phyloP scores from a whole-genome alignment of 805 yeast species.

The Barnettozyma vustinii region DNA sequence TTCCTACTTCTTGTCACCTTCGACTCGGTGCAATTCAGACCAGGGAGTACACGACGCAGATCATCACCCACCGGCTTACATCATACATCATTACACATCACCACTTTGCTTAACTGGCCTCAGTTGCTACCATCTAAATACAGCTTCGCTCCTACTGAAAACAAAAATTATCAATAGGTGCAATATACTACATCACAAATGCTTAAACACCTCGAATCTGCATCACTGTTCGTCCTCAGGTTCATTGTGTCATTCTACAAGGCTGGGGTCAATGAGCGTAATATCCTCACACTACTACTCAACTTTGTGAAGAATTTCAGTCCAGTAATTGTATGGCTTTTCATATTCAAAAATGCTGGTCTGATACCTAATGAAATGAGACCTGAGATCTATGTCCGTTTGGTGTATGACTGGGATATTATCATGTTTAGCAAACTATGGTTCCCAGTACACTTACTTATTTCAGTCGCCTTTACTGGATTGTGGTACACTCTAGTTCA shows the following conservation, averaged over 20 bases:
- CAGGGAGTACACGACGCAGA: too few relatives aligned
- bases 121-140: too few relatives aligned
- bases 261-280: constrained; percentile 30
- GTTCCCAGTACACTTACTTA: constrained; percentile 17
- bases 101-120: too few relatives aligned
- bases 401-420: constrained; percentile 39
- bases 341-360: constrained; percentile 55
- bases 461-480: constrained; percentile 11
- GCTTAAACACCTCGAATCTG: not conserved
- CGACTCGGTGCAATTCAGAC: too few relatives aligned
- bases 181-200: not conserved
- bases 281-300: constrained; percentile 32
- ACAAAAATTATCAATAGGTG: too few relatives aligned
- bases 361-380: constrained; percentile 47
- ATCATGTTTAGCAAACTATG: constrained; percentile 29
- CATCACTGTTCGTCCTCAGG: not conserved
- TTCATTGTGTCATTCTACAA: constrained; percentile 7
- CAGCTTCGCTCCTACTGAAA: too few relatives aligned
- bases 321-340: constrained; percentile 50
- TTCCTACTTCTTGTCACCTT: too few relatives aligned
- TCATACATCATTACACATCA: too few relatives aligned
- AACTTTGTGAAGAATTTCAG: constrained; percentile 46
- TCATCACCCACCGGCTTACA: too few relatives aligned
- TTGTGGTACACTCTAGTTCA: constrained; percentile 21
- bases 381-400: constrained; percentile 46